Base-by-base conservation (phyloP, 345 rosid genomes). In the Euphorbia pulcherrima region DNA sequence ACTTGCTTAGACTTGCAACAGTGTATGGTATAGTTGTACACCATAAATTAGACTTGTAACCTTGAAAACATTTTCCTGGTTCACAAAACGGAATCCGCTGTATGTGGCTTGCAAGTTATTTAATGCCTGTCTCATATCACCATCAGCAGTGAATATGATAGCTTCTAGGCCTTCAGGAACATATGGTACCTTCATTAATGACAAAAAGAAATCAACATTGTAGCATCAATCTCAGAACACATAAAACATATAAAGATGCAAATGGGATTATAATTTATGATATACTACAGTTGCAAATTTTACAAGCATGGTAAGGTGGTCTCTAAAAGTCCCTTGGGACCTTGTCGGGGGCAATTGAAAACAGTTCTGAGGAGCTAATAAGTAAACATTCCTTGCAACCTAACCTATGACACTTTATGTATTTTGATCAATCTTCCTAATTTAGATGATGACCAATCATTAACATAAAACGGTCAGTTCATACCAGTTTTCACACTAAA, bases 121-220 rank as follows among this genome's bases (percentile, higher is more conserved):
- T 79, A 94, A 79, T 26, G 93, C 97, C 80, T 94, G 99, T 78
- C 99, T 88, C 99, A 94, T 94, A 75, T 94, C 99, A 69, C 99
- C 99, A 78, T 94, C 99, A 68, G 97, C 96, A 17, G 99, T 94
- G 82, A 94, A 94, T 75, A 94, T 94, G 69, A 91, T 86, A 37
- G 97, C 95, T 83, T 94, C 99, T 18, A 94, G 96, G 58, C 99
- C 99, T 84, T 91, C 99, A 0, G 97, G 93, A 61, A 89, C 83
- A 80, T 86, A 91, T 0, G 92, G 95, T 72, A 91, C 97, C 99
- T 94, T 79, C 73, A 80, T 53, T 63, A 66, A 74, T 69, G 29
- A 51, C 56, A 56, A 77, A 40, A 18, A 37, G 57, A 79, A 33
- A 50, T 68, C 62, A 70, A 68, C 27, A 47, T 44, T 44, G 18